A percentile compares a stretch with the other conserved stretches of the same genome.
These are phyloP conservation scores for Entomortierella beljakovae DNA, from an alignment of 192 early-diverging fungal genomes.

Conservation along the genomic window DNA sequence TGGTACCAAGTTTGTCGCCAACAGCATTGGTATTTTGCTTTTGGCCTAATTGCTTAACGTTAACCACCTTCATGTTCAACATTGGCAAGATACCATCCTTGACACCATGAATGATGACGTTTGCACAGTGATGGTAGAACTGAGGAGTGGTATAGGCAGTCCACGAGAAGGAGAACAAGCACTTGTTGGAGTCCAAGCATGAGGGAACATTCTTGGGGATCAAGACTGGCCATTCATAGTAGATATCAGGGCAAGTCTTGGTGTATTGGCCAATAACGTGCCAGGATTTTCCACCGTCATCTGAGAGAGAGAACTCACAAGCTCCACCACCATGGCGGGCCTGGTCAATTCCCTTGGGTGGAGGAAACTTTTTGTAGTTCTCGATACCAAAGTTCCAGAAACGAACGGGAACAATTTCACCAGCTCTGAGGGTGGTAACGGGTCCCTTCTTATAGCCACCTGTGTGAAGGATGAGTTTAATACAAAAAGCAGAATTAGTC, in stretches of 20 bases:
- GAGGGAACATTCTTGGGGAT: conserved; percentile 50
- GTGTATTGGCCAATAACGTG: conserved; percentile 47
- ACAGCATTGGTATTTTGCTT: conserved; percentile 9
- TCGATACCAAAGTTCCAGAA: conserved; percentile 56
- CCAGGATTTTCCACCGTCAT: conserved; percentile 69
- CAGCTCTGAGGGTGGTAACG: conserved; percentile 60
- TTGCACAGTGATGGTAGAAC: conserved; percentile 80
- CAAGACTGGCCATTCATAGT: conserved; percentile 52
- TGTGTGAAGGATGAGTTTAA: neutral
- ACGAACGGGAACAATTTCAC: conserved; percentile 56
- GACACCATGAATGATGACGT: conserved; percentile 65
- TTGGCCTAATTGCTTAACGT: conserved; percentile 4
- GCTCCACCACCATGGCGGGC: conserved; percentile 72
- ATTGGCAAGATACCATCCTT: conserved; percentile 20
- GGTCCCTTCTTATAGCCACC: conserved; percentile 51
- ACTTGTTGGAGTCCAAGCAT: conserved; percentile 39
- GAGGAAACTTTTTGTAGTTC: conserved; percentile 37
- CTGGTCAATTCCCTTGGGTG: conserved; percentile 34
- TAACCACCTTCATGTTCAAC: conserved; percentile 14
- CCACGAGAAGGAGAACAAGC: conserved; percentile 69
- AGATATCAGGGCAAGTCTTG: conserved; percentile 54
- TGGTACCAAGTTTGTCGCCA: conserved; percentile 5
- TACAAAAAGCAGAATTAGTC: neutral
- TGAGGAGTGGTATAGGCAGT: conserved; percentile 76
- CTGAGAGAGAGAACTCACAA: conserved; percentile 74